Evolutionary conservation across 1,139 yeast genomes (phyloP), one percentile per base, ranked within the genome.

Genomic region (Sugiyamaella xylanicola): DNA sequence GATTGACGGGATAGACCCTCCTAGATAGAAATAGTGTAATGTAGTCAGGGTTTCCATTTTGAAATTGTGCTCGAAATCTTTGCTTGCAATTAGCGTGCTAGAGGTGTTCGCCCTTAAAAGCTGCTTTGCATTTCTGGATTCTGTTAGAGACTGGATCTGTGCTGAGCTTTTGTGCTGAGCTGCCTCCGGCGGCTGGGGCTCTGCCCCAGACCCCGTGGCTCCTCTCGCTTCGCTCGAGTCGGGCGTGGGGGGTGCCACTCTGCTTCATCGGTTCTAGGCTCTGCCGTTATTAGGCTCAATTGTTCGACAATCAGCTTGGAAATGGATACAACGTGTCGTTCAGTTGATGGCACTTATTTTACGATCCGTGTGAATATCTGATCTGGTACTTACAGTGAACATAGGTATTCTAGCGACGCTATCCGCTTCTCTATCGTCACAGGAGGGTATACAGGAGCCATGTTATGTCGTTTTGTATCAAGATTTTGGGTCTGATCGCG

Each of bases 1-100:
- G 19, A 65, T 50, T 19, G 58, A 43, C 9, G 64, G 63, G 1
- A 65, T 47, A 15, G 69, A 65, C n/a, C 64, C 64, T 4, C 68
- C 69, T 7, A 65, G 56, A 41, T 61, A 63, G 41, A 63, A 65
- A 56, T 56, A 62, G 25, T 62, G 60, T n/a, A 59, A 37, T 0
- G 67, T 57, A 41, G 40, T 51, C 17, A 50, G 27, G 3, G 51
- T 15, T 25, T 54, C 55, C 4, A 53, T 9, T 53, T 48, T 57
- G 57, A 39, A 50, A 54, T n/a, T 48, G 42, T 16, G 61, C 27
- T 62, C 65, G 48, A 65, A 56, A 47, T 65, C 68, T 20, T 57
- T 53, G n/a, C 59, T 53, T 7, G 63, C 56, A 32, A 65, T 51
- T 27, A 58, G 61, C 9, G 59, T 64, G 63, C 56, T 46, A 16